Evolutionary conservation across 169 alveolate genomes (phyloP).

Genomic region (Theileria annulata): DNA sequence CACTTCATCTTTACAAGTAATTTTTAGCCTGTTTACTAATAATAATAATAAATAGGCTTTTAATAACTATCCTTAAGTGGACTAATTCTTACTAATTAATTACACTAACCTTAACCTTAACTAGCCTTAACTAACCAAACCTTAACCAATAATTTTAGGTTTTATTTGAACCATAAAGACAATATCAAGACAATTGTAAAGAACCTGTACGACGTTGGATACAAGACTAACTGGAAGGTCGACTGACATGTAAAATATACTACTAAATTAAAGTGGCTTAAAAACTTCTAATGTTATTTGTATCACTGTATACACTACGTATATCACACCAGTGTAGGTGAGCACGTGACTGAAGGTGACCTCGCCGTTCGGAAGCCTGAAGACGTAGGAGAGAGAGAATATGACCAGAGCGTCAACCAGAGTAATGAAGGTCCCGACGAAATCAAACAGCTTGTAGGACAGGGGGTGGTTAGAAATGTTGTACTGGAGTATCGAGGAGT

Average conservation of each 20-base stretch:
- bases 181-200: conserved; percentile 34
- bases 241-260: conserved; percentile 4
- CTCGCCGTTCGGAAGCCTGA: conserved; percentile 12
- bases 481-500: conserved; percentile 38
- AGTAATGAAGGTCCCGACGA: conserved; percentile 41
- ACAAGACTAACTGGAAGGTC: conserved; percentile 68
- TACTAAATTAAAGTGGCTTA: not conserved
- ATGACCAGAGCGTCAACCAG: conserved; percentile 33
- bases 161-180: conserved; percentile 53
- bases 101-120: no score
- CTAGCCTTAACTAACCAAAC: not conserved
- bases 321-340: conserved; percentile 16
- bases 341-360: not conserved
- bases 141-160: conserved; percentile 29
- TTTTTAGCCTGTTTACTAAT: no score
- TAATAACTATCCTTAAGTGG: no score
- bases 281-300: conserved; percentile 24
- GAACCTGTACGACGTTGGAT: conserved; percentile 68
- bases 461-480: conserved; percentile 51
- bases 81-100: no score
- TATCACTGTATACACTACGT: conserved; percentile 20
- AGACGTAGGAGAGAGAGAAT: conserved; percentile 14
- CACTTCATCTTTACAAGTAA: conserved; percentile 74
- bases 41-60: no score
- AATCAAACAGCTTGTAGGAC: conserved; percentile 59